Evolutionary conservation across 2,329 filamentous ascomycete species (phyloP).

Genomic region (Pestalotiopsis sp.): DNA sequence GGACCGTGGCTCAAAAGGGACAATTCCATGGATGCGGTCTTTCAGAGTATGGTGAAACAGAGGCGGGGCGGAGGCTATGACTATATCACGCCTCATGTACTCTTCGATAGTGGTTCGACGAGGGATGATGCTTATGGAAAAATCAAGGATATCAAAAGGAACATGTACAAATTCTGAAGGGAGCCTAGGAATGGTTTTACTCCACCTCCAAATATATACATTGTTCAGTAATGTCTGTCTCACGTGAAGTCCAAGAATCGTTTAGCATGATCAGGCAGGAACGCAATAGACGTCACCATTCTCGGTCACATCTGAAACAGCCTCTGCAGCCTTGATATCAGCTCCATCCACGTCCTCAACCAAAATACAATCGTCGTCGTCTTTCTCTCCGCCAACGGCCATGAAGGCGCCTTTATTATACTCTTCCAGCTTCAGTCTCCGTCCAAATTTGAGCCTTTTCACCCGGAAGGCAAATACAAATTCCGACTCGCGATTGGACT

Average conservation of each 20-base stretch:
- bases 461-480: constrained; percentile 28
- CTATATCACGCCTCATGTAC: constrained; percentile 15
- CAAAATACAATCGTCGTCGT: constrained; percentile 22
- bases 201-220: background rate
- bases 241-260: constrained; percentile 1
- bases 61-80: constrained; percentile 15
- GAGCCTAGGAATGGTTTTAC: background rate
- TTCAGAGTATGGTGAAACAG: constrained; percentile 11
- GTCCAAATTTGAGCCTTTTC: constrained; percentile 25
- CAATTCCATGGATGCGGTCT: constrained; percentile 13
- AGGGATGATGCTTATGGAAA: background rate
- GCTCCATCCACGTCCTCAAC: constrained; percentile 25
- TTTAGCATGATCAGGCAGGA: constrained; percentile 17
- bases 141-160: background rate
- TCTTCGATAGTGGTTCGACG: constrained; percentile 7
- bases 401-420: constrained; percentile 27
- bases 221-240: background rate
- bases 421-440: constrained; percentile 23
- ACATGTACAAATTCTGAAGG: background rate
- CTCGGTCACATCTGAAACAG: constrained; percentile 23
- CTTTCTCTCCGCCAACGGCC: constrained; percentile 18
- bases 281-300: constrained; percentile 23
- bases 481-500: constrained; percentile 24
- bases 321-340: constrained; percentile 21
- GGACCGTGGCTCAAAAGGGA: constrained; percentile 10